Base-by-base conservation (phyloP, 2,329 filamentous ascomycete species). In the Cladosporium sp. region DNA sequence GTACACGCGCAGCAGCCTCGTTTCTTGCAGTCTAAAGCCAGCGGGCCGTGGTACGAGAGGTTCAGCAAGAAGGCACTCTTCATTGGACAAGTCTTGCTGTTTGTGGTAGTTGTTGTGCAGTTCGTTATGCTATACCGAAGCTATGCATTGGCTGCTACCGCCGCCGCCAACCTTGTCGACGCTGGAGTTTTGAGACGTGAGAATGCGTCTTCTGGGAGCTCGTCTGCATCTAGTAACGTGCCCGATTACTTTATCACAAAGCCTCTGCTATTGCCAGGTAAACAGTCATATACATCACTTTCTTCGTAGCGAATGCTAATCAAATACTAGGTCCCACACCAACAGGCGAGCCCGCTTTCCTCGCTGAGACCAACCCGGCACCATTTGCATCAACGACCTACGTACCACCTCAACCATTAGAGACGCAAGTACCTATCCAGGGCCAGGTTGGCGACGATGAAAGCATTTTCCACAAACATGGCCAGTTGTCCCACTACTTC, bases 381-480 rank as follows among this genome's bases (percentile, higher is more conserved):
- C 84, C 88, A 23, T 89, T 90, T 68, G 75, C 79, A 21, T 76
- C 78, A 16, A 83, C 86, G 10, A 85, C 87, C 5, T 92, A 87
- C 73, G 86, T 89, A 35, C 88, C 89, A 16, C 91, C 91, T 72
- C 80, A 84, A 58, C 90, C 90, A 58, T 80, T 93, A 65, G 89
- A 91, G 79, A 93, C 90, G 1, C 85, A 86, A 40, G 81, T 89
- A 23, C 89, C 90, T 0, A 89, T 92, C 60, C 74, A 82, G 62
- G 89, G 88, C 14, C 64, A 66, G 16, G 37, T 62, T 6, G 57
- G 78, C 2, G 78, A 84, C 31, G 85, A 88, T 72, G 79, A 83
- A 69, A 90, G 86, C 77, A 90, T 92, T 71, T 92, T 92, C 77
- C 83, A 88, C 67, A 81, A 88, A 72, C 88, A 91, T 82, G 91